Percentiles rank a stretch among this genome's conserved stretches.
Evolutionary conservation across 495 filamentous ascomycete genomes (phyloP).

Genomic region (Delitschia confertaspora): DNA sequence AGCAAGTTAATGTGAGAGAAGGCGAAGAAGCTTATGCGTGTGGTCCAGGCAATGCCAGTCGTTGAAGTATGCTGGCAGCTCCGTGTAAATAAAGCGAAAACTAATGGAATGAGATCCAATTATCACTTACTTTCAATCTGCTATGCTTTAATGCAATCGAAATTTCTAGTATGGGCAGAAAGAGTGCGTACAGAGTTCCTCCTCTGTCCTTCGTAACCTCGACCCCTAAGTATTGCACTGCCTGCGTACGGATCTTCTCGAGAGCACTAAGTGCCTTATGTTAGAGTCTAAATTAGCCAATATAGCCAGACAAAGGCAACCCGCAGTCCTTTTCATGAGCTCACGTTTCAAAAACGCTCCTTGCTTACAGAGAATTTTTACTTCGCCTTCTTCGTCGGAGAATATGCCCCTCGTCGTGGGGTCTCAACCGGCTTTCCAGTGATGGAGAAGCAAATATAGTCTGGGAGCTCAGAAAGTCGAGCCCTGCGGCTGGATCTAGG

Average conservation of each 20-base stretch:
- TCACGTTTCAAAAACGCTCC: neutral
- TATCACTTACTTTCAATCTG: constrained; percentile 7
- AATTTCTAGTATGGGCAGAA: constrained; percentile 14
- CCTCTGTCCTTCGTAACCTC: constrained; percentile 13
- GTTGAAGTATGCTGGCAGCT: constrained; percentile 1
- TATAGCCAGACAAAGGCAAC: constrained; percentile 2
- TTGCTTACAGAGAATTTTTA: too few species aligned
- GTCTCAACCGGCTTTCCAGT: too few species aligned
- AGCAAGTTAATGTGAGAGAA: constrained; percentile 21
- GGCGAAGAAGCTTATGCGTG: constrained; percentile 4
- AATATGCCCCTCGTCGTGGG: too few species aligned
- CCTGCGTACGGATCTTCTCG: too few species aligned
- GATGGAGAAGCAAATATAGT: too few species aligned
- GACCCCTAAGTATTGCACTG: constrained; percentile 10
- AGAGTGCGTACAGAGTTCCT: constrained; percentile 7
- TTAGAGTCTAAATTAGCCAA: too few species aligned
- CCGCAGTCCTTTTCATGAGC: constrained; percentile 1
- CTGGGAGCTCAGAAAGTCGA: neutral
- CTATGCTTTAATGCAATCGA: constrained; percentile 17
- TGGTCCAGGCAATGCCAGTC: neutral
- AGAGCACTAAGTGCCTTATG: too few species aligned
- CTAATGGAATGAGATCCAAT: neutral
- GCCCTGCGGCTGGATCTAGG: neutral
- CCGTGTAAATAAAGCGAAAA: neutral
- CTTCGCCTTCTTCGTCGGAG: too few species aligned